These are phyloP conservation scores for Camellia sinensis DNA, from an alignment of 148 eudicot species.

Conservation along the genomic window DNA sequence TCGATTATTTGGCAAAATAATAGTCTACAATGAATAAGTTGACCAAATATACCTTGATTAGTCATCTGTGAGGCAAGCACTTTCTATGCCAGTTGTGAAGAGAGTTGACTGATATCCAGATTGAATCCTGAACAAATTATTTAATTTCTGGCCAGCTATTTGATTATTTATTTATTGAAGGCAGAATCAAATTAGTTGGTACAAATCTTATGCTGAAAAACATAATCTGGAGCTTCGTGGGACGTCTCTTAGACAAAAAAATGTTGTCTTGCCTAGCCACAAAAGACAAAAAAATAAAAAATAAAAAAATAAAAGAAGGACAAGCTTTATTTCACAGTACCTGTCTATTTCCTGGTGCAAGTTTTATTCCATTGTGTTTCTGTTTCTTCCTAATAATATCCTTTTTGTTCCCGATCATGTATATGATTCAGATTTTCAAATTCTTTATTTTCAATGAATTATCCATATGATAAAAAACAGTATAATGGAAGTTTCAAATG, in stretches of 20 bases:
- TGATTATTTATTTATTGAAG: not conserved
- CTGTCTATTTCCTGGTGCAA: not conserved
- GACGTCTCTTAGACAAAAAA: not conserved
- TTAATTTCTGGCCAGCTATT: not conserved
- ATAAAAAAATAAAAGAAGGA: too few species aligned
- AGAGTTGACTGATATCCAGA: not conserved
- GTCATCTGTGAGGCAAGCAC: not conserved
- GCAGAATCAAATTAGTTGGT: not conserved
- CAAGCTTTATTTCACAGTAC: not conserved
- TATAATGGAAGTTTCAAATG: not conserved
- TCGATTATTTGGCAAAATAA: not conserved
- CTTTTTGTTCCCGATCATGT: not conserved
- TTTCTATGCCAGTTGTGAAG: not conserved
- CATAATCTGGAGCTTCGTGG: too few species aligned
- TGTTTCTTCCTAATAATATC: not conserved
- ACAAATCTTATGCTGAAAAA: not conserved
- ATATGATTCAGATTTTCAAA: not conserved
- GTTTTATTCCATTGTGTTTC: not conserved
- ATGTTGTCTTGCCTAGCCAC: too few species aligned
- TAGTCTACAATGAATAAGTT: not conserved
- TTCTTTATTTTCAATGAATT: not conserved
- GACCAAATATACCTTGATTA: not conserved
- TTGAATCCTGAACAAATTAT: not conserved
- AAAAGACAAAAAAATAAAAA: too few species aligned
- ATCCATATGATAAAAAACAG: not conserved